Conservation (phyloP, 176 grass and related monocot genomes). For the Hyparrhenia diplandra region DNA sequence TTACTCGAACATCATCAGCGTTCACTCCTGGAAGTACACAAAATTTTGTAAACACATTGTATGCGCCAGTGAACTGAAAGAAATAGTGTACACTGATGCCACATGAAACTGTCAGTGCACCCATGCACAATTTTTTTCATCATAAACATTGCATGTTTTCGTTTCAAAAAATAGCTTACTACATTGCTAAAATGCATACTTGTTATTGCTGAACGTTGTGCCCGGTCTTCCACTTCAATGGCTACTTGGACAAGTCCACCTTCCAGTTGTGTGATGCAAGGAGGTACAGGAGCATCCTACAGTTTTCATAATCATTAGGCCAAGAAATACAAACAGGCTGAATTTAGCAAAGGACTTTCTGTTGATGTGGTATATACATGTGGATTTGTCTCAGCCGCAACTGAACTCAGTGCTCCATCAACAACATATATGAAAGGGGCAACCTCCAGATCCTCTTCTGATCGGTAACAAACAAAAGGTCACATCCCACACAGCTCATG, state of each 20-base stretch:
- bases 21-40: conserved; percentile 76
- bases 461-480: conserved; percentile 93
- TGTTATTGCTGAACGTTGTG: conserved; percentile 96
- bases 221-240: conserved; percentile 97
- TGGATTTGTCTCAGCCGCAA: conserved; percentile 91
- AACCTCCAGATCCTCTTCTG: conserved; percentile 80
- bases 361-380: conserved; percentile 42
- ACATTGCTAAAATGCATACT: conserved; percentile 35
- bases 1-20: conserved; percentile 90
- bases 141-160: background rate
- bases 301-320: conserved; percentile 2
- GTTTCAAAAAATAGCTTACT: background rate
- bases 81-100: background rate
- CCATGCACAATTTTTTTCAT: background rate
- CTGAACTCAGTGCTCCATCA: conserved; percentile 85
- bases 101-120: background rate
- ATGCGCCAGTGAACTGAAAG: background rate
- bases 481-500: conserved; percentile 84
- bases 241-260: conserved; percentile 96
- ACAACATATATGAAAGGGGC: conserved; percentile 91
- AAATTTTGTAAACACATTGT: conserved; percentile 4
- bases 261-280: conserved; percentile 86
- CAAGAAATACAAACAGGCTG: background rate
- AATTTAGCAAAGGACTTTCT: conserved; percentile 26
- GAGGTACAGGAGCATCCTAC: conserved; percentile 95